Conservation (phyloP, 2,329 filamentous ascomycete genomes). For the Coniochaeta ligniaria region DNA sequence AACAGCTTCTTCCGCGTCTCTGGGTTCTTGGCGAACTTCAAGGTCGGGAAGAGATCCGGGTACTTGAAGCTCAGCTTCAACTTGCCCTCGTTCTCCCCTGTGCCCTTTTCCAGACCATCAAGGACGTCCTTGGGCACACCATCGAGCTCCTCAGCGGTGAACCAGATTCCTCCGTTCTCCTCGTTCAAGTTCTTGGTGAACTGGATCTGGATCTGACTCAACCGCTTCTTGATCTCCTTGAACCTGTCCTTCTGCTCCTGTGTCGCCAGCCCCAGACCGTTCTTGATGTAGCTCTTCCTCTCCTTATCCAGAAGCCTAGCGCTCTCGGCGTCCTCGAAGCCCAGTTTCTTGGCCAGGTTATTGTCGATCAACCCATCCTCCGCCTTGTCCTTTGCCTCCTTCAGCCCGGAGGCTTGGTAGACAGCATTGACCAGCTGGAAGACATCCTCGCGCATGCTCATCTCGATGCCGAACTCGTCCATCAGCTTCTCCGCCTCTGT, state of each 20-base stretch:
- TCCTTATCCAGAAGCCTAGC: conserved; percentile 70
- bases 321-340: conserved; percentile 52
- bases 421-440: conserved; percentile 59
- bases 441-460: conserved; percentile 74
- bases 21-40: conserved; percentile 69
- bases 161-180: conserved; percentile 76
- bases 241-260: conserved; percentile 69
- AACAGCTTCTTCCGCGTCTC: conserved; percentile 64
- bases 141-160: conserved; percentile 64
- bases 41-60: conserved; percentile 68
- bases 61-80: conserved; percentile 77
- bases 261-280: conserved; percentile 64
- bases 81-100: conserved; percentile 62
- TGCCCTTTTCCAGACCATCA: conserved; percentile 61
- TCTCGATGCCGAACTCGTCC: conserved; percentile 72
- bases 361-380: conserved; percentile 34
- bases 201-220: conserved; percentile 66
- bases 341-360: conserved; percentile 13
- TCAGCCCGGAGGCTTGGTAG: conserved; percentile 37
- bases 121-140: conserved; percentile 69
- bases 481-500: conserved; percentile 69
- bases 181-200: conserved; percentile 79
- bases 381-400: conserved; percentile 40
- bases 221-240: conserved; percentile 78
- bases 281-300: conserved; percentile 68